Evolutionary conservation across 2,329 filamentous ascomycete species (phyloP), one percentile per base, ranked within the genome.

Genomic region (Sporothrix pseudoabietina): DNA sequence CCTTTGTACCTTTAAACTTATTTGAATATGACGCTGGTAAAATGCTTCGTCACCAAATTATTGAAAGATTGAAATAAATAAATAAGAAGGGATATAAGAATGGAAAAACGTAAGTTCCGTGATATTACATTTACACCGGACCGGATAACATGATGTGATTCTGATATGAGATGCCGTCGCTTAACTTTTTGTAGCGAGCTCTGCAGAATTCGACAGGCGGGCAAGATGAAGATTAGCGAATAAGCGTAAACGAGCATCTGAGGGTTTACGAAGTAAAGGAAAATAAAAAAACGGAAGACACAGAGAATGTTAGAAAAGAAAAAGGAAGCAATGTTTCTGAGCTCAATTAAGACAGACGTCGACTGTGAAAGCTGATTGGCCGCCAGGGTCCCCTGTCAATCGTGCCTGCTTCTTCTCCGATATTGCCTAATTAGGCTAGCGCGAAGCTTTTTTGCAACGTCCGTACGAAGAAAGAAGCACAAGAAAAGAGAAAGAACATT

Each of bases 361-460:
- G 12, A 71, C 30, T 41, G 32, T 57, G 71, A 14, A 65, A 55
- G 47, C 35, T 22, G 59, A 66, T 72, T 72, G 71, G 59, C 59
- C 55, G 10, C 8, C 10, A 30, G 16, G 19, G 22, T 32, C 14
- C 66, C 22, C 32, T 63, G 35, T 19, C 61, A 30, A 8, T 19
- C 52, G 41, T 55, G 44, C 49, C n/a, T 66, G 35, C 59, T 35
- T 35, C 35, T 30, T 55, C 47, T 72, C 71, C 49, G 61, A 30
- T 12, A 47, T 26, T 72, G 10, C 71, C 61, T 44, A 66, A 72
- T 72, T 30, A 14, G 7, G 71, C 66, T 72, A 72, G 71, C 49
- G 71, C 35, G 7, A 10, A 8, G 26, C 22, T 6, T 44, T 44
- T 16, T 54, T 41, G 10, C 30, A 63, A 39, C 30, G 65, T 54